Evolutionary conservation across 768 basidiomycete genomes (phyloP), one percentile per base, ranked within the genome.

Genomic region (Psilocybe cyanescens): DNA sequence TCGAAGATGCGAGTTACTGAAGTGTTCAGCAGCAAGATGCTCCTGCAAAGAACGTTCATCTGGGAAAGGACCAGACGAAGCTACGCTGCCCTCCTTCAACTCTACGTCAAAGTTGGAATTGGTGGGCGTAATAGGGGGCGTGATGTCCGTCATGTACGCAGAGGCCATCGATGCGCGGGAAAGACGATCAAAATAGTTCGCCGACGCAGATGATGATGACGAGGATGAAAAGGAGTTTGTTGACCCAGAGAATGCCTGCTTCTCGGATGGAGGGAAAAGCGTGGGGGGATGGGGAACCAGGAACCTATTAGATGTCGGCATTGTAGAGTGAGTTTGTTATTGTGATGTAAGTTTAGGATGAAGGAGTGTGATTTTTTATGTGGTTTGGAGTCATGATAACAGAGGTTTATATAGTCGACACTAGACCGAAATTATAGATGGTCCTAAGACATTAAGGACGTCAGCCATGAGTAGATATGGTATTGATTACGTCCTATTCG

Each of bases 101-200:
- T 58, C 50, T 17, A 48, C 33, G 29, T 53, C 60, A 29, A 46
- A 19, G 14, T 58, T 56, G 14, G 66, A 62, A 33, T 65, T 33
- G 14, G 64, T 55, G 16, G 69, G 70, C 4, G 68, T 67, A 30
- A 64, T 54, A 47, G 70, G 68, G 50, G 68, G 67, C 8, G 67
- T 70, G 31, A 41, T 6, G 37, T 72, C 70, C 14, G 68, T 64
- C 30, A 67, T 55, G 47, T 66, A 68, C 7, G 70, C 69, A 12
- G 67, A 70, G 12, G 52, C 65, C 8, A 64, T 66, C 16, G 64
- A 63, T n/a, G 46, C 55, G 7, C 60, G 61, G 29, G 64, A 65
- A 52, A 48, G 35, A 58, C 61, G 55, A 5, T 61, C 67, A 17
- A 67, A 65, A 35, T 59, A 57, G 6, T 50, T 52, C 17, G 67